A percentile compares a stretch with the other conserved stretches of the same genome.
Evolutionary conservation across 495 filamentous ascomycete species (phyloP).

Genomic region (Trichoderma gamsii): DNA sequence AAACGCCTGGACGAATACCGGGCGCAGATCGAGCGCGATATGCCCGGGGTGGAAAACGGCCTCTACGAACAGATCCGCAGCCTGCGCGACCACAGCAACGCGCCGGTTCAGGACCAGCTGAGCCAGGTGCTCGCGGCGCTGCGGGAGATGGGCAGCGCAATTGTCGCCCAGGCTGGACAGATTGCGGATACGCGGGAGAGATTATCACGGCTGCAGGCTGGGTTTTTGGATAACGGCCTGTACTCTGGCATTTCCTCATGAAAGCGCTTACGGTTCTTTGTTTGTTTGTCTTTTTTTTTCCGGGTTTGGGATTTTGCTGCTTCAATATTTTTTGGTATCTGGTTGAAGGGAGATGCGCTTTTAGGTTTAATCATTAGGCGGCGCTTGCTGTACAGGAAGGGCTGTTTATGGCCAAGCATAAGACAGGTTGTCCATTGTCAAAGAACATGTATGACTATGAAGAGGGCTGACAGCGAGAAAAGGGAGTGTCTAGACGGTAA

Average conservation of each 20-base stretch:
- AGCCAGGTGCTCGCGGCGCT: constrained; percentile 29
- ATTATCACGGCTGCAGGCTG: constrained; percentile 14
- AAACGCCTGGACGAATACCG: constrained; percentile 61
- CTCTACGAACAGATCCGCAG: constrained; percentile 61
- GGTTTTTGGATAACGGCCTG: constrained; percentile 39
- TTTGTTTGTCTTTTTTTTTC: neutral
- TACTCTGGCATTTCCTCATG: neutral
- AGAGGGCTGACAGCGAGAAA: neutral
- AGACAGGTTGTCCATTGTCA: neutral
- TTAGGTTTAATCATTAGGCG: constrained; percentile 1
- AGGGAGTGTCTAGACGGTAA: neutral
- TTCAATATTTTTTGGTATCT: neutral
- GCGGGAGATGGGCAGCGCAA: constrained; percentile 15
- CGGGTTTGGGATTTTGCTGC: neutral
- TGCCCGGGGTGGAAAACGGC: constrained; percentile 66
- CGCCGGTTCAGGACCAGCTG: constrained; percentile 38
- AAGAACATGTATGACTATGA: neutral
- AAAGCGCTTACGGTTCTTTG: neutral
- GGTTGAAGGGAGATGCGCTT: neutral
- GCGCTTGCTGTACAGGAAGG: constrained; percentile 2
- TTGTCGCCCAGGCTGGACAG: constrained; percentile 14
- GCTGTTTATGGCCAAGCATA: neutral
- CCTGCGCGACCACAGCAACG: constrained; percentile 51
- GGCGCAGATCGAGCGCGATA: constrained; percentile 75
- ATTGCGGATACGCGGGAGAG: constrained; percentile 16